Evolutionary conservation across 306 rosid genomes (phyloP).

Genomic region (Quercus variabilis): DNA sequence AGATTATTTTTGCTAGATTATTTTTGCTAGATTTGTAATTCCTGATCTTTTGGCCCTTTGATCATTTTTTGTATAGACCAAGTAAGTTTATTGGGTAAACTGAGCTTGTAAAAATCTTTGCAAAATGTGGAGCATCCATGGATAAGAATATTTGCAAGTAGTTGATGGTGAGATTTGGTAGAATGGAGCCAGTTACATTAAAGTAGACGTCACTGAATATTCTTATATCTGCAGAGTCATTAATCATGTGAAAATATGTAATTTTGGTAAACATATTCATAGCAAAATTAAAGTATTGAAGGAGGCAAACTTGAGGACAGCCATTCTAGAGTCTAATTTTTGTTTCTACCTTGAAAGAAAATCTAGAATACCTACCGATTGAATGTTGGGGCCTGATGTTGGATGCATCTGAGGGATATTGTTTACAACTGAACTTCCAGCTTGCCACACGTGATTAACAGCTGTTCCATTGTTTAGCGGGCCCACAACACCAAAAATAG

Average conservation of each 20-base stretch:
- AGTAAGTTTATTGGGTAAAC: background rate
- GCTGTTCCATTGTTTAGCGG: conserved; percentile 12
- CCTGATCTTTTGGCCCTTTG: background rate
- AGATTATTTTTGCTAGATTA: background rate
- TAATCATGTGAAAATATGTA: background rate
- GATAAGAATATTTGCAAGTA: background rate
- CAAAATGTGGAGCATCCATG: background rate
- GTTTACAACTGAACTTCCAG: conserved; percentile 13
- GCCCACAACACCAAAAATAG: conserved; percentile 24
- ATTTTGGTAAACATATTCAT: background rate
- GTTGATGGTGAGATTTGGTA: background rate
- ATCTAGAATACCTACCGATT: conserved; percentile 3
- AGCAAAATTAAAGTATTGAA: background rate
- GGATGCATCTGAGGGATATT: conserved; percentile 11
- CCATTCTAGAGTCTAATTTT: background rate
- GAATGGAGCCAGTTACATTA: background rate
- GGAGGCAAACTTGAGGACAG: background rate
- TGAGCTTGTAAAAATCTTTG: background rate
- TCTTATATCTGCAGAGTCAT: background rate
- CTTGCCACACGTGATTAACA: conserved; percentile 22
- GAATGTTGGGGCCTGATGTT: conserved; percentile 16
- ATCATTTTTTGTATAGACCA: background rate
- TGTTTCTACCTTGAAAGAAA: conserved; percentile 10
- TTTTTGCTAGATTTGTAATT: background rate
- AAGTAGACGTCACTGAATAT: background rate